phyloP scores from a whole-genome alignment of 139 green algal genomes.

The Coelastrella sp. region DNA sequence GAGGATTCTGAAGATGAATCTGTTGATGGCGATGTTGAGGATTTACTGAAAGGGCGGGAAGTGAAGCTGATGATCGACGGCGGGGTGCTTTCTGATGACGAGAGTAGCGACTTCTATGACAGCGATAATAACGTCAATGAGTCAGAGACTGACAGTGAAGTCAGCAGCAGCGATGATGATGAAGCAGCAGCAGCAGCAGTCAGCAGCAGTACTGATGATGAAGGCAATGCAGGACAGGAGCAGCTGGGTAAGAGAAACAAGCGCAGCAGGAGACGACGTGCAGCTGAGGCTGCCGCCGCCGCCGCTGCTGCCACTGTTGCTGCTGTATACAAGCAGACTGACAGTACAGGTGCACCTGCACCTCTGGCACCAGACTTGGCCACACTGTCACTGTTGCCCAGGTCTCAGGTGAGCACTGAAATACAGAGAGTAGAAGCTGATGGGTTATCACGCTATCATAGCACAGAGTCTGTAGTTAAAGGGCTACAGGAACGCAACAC shows the following conservation, averaged over 20 bases:
- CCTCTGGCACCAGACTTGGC: conserved; percentile 82
- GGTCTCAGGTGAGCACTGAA: conserved; percentile 38
- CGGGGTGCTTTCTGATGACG: conserved; percentile 20
- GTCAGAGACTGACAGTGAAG: background rate
- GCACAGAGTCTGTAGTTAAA: too few species aligned
- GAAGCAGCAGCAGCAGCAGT: conserved; percentile 31
- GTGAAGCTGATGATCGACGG: conserved; percentile 38
- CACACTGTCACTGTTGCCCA: conserved; percentile 90
- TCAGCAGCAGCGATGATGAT: background rate
- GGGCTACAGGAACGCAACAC: too few species aligned
- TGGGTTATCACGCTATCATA: background rate
- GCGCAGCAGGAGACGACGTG: background rate
- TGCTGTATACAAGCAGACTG: conserved; percentile 48
- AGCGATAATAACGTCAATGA: conserved; percentile 18
- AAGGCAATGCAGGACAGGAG: background rate
- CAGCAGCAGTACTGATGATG: background rate
- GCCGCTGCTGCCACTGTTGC: background rate
- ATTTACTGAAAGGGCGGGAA: background rate
- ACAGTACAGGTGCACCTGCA: conserved; percentile 59
- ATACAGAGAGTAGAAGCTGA: too few species aligned
- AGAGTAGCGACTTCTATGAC: conserved; percentile 4
- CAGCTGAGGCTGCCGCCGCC: background rate
- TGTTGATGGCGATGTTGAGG: background rate
- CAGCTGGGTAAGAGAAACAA: background rate
- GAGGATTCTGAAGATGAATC: conserved; percentile 3